Base-by-base conservation (phyloP, 129 eudicot species). In the Pseudognaphalium luteoalbum region DNA sequence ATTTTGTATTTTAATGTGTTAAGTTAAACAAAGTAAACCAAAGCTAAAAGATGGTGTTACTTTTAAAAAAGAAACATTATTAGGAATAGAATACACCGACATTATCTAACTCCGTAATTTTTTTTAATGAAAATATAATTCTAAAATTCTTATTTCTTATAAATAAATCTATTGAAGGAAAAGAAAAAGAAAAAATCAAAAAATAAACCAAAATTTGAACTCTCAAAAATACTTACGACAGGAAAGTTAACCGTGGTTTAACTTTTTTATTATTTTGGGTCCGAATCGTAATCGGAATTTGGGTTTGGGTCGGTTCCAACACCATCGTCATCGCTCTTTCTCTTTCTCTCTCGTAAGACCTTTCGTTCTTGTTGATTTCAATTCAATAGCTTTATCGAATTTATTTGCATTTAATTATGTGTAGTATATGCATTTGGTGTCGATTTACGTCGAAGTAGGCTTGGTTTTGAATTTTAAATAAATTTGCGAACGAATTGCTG, bases 221-320 rank as follows among this genome's bases (percentile, higher is more conserved):
- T 63, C 28, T 29, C 22, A 42, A 70, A 70, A 70, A 42, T 20
- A 28, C 63, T 7, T 3, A 50, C 42, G 0, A 17, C 11, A 47
- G 32, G 4, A 57, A 70, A 70, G 66, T 76, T 75, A 70, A 64
- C 77, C 64, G 82, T 16, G 59, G 72, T 63, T 79, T 65, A 72
- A 51, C 68, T 21, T 79, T 78, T 47, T 47, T 47, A 47, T 19
- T 71, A 3, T 52, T 15, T 44, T 47, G 54, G n/a, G 63, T 77
- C 52, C 70, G 56, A 19, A 47, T 47, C 54, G 54, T 47, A 57
- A 57, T 68, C 66, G 47, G 74, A 67, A 65, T 47, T 44, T 56
- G 68, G 75, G 42, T 50, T 56, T 33, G 32, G 57, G 65, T 47
- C 80, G 73, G 57, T 65, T 54, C 51, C 66, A 73, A 58, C 76